A percentile compares a stretch with the other conserved stretches of the same genome.
phyloP scores from a whole-genome alignment of 148 eudicot species.

The Rhododendron henanense region DNA sequence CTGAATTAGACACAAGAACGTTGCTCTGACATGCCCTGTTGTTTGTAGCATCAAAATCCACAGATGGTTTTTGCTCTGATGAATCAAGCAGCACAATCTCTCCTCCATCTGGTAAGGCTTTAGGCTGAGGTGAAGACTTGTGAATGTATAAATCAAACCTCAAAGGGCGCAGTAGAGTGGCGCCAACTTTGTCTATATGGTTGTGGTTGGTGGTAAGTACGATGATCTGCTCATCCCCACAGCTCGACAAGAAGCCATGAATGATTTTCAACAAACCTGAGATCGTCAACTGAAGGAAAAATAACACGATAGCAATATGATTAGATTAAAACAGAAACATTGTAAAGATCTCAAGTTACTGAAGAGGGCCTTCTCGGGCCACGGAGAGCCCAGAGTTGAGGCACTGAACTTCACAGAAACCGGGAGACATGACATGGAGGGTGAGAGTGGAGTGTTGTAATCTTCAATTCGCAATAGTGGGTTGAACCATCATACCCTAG shows the following conservation, averaged over 20 bases:
- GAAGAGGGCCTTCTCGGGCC: background rate
- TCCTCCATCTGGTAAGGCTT: background rate
- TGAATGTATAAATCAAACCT: too few relatives aligned
- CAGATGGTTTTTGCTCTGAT: background rate
- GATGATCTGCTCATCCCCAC: background rate
- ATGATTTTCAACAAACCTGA: background rate
- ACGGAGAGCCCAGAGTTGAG: background rate
- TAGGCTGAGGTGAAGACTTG: background rate
- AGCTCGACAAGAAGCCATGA: background rate
- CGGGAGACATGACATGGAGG: too few relatives aligned
- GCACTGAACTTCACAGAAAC: background rate
- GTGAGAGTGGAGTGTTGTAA: background rate
- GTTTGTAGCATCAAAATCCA: background rate
- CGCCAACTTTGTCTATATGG: background rate
- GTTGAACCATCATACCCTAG: background rate
- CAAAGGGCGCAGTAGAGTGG: background rate
- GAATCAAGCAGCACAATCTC: background rate
- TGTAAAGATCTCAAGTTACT: background rate
- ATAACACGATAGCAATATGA: too few relatives aligned
- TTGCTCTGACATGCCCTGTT: background rate
- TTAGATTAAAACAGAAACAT: background rate
- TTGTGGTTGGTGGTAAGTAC: background rate
- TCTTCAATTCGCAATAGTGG: background rate
- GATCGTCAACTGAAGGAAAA: too few relatives aligned
- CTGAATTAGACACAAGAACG: background rate